Conservation (phyloP, 2,329 filamentous ascomycete genomes). For the Fusarium pseudograminearum region DNA sequence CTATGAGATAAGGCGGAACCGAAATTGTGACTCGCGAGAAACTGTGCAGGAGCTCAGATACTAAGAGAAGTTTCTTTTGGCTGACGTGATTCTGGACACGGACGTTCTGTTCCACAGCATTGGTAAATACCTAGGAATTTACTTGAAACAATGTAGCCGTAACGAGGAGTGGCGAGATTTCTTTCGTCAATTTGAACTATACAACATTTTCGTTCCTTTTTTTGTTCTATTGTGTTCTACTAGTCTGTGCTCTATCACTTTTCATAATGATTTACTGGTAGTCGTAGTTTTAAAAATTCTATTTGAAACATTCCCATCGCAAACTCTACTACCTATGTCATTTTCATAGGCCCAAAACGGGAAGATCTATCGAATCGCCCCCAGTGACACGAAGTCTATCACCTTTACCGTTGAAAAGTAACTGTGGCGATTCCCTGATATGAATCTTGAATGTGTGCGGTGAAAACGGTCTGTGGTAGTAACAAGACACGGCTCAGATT, state of each 20-base stretch:
- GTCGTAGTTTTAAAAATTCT: background rate
- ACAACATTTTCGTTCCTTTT: too few relatives aligned
- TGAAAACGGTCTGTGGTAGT: background rate
- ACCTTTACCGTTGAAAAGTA: accelerated
- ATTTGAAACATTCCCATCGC: background rate
- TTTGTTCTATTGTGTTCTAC: too few relatives aligned
- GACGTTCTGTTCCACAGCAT: background rate
- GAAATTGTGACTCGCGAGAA: accelerated
- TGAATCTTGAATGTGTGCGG: background rate
- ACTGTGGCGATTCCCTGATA: background rate
- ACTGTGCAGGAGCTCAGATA: background rate
- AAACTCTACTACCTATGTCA: background rate
- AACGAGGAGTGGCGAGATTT: background rate
- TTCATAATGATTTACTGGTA: too few relatives aligned
- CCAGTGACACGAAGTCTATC: accelerated
- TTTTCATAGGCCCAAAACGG: background rate
- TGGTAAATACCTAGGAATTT: background rate
- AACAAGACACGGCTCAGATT: background rate
- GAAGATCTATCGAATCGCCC: background rate
- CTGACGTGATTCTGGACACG: background rate
- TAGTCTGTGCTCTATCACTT: too few relatives aligned
- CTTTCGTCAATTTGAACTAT: too few relatives aligned
- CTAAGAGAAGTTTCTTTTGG: background rate
- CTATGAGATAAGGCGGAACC: accelerated
- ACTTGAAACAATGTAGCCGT: background rate